These are phyloP conservation scores for Daldinia eschscholtzii DNA, from an alignment of 2,329 filamentous ascomycete species.

Conservation along the genomic window DNA sequence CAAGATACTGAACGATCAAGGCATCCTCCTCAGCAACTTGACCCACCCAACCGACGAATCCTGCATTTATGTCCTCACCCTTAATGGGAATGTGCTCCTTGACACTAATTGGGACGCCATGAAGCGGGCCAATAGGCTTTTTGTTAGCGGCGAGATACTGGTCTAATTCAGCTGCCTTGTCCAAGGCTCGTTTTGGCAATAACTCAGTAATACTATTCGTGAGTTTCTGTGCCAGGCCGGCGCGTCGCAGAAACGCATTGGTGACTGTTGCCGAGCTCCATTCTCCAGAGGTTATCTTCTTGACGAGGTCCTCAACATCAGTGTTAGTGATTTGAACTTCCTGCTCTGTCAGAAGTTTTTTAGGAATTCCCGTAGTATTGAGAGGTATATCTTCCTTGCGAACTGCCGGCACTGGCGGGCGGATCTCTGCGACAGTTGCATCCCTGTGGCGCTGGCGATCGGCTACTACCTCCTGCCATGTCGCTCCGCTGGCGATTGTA, in stretches of 20 bases:
- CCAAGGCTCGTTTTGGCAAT: constrained; percentile 43
- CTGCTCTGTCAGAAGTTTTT: constrained; percentile 58
- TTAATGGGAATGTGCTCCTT: constrained; percentile 67
- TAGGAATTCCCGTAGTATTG: constrained; percentile 62
- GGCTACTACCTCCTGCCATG: constrained; percentile 62
- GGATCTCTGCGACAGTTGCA: constrained; percentile 57
- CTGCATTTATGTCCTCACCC: constrained; percentile 62
- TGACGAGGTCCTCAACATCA: constrained; percentile 58
- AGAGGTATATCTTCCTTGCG: constrained; percentile 53
- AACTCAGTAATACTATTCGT: constrained; percentile 50
- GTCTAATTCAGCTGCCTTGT: constrained; percentile 46
- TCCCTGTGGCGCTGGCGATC: constrained; percentile 61
- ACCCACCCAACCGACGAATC: constrained; percentile 64
- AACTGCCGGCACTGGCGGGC: constrained; percentile 55
- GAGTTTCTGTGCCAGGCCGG: constrained; percentile 65
- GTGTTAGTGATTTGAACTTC: constrained; percentile 65
- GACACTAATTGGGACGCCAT: constrained; percentile 57
- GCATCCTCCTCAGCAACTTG: constrained; percentile 60
- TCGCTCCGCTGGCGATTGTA: constrained; percentile 50
- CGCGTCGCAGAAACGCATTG: constrained; percentile 67
- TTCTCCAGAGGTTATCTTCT: constrained; percentile 58
- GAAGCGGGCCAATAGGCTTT: constrained; percentile 47
- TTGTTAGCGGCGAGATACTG: constrained; percentile 39
- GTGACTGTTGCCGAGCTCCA: constrained; percentile 60
- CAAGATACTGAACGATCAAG: constrained; percentile 61